Conservation (phyloP, 2,329 filamentous ascomycete species). For the Verticillium albo-atrum region DNA sequence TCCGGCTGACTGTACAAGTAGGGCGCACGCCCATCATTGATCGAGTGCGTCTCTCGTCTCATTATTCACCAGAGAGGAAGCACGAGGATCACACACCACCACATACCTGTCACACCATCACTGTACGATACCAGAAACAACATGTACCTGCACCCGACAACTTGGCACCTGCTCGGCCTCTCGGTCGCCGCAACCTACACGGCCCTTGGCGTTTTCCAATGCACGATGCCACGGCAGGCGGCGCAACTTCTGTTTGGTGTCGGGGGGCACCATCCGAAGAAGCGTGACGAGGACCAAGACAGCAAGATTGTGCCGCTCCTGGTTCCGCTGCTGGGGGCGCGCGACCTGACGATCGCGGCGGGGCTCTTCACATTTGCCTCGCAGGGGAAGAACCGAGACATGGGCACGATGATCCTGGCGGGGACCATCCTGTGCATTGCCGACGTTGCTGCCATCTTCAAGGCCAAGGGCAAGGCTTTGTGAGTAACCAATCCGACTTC, state of each 20-base stretch:
- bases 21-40: no score
- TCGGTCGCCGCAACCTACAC: slow-evolving; percentile 9
- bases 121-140: no score
- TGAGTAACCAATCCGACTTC: slow-evolving; percentile 2
- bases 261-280: neutral
- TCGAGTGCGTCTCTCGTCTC: no score
- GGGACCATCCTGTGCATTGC: slow-evolving; percentile 12
- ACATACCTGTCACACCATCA: no score
- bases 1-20: no score
- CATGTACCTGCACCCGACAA: slow-evolving; percentile 17
- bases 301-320: slow-evolving; percentile 6
- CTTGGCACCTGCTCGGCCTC: slow-evolving; percentile 6
- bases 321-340: slow-evolving; percentile 12
- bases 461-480: slow-evolving; percentile 1
- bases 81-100: no score
- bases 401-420: slow-evolving; percentile 13
- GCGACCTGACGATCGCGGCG: slow-evolving; percentile 13
- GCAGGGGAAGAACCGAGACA: slow-evolving; percentile 8
- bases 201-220: neutral
- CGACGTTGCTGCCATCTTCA: slow-evolving; percentile 8
- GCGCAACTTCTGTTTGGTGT: slow-evolving; percentile 2
- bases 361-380: slow-evolving; percentile 10
- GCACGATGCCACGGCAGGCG: slow-evolving; percentile 1
- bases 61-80: no score
- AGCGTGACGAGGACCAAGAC: neutral